phyloP scores from a whole-genome alignment of 208 protist genomes.

The Leishmania tropica region DNA sequence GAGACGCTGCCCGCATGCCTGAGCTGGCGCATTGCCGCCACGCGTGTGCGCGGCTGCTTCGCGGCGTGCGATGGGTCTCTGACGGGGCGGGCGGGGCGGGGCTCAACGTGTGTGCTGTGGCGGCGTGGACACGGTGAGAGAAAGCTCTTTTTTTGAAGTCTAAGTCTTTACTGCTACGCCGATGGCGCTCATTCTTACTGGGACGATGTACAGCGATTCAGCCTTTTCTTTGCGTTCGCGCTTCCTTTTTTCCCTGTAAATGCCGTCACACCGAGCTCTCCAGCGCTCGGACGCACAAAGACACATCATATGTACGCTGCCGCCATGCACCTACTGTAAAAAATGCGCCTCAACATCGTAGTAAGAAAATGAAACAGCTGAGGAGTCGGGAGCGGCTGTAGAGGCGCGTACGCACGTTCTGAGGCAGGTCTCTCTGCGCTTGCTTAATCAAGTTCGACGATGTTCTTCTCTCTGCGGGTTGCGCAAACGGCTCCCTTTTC shows the following conservation, averaged over 20 bases:
- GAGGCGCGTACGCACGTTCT: neutral
- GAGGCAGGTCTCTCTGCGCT: neutral
- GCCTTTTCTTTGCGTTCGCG: constrained; percentile 12
- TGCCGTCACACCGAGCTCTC: neutral
- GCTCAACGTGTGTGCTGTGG: neutral
- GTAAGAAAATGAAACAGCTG: too few species aligned
- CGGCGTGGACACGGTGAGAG: neutral
- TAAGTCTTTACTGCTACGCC: neutral
- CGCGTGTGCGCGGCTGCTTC: neutral
- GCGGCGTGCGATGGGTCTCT: neutral
- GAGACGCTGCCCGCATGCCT: neutral
- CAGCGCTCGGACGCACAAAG: neutral
- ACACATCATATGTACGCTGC: neutral
- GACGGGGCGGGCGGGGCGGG: neutral
- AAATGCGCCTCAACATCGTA: neutral
- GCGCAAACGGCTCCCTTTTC: neutral
- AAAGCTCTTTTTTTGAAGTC: neutral
- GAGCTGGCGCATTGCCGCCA: neutral
- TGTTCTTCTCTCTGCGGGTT: neutral
- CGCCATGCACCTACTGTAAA: too few species aligned
- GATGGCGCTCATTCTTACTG: neutral
- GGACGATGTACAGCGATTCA: neutral
- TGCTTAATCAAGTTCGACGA: neutral
- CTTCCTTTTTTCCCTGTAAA: neutral
- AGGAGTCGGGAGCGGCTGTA: neutral